Evolutionary conservation across 2,329 filamentous ascomycete species (phyloP), one percentile per base, ranked within the genome.

Genomic region (Drechmeria coniospora): DNA sequence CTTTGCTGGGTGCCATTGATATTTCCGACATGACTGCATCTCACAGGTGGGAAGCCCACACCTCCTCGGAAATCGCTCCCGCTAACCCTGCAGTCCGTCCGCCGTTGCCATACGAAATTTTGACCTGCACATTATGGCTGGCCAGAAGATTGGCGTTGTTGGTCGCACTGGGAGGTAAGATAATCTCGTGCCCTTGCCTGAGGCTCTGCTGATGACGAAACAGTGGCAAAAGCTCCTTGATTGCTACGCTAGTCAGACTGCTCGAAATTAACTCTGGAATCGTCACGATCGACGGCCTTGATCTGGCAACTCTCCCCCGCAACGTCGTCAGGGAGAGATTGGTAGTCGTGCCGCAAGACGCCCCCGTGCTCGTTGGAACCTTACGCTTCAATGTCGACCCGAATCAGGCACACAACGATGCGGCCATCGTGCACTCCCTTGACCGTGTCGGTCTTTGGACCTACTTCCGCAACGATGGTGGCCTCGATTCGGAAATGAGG

Each of bases 71-170:
- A 6, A 11, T 21, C 9, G 20, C 22, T 16, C n/a, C 4, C 15
- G 11, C 21, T 21, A 22, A 32, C 20, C 2, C 14, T 8, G 11
- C 19, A 32, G 26, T 8, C 21, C 23, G 8, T 17, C 24, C 14
- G 29, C 23, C 15, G 25, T 26, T 8, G 32, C 22, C 10, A 24
- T 34, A 6, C 21, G 27, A 9, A 20, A 27, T 11, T 18, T 32
- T 12, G 29, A 8, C 30, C 40, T 32, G 26, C 32, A 7, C 11
- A 31, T 31, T 5, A 12, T 24, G 11, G 15, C 25, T 19, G 28
- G 26, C 13, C 29, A 33, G 26, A 52, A 50, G 29, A 36, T 54
- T 9, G 52, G 43, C 10, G 39, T 56, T n/a, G 49, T 49, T 21
- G 52, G 53, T 5, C 39, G 51, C 3, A 52, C 50, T 1, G 51